Percentiles rank a stretch among this genome's conserved stretches.
phyloP scores from a whole-genome alignment of 2,329 filamentous ascomycete species.

The Fusarium sulawesiense region DNA sequence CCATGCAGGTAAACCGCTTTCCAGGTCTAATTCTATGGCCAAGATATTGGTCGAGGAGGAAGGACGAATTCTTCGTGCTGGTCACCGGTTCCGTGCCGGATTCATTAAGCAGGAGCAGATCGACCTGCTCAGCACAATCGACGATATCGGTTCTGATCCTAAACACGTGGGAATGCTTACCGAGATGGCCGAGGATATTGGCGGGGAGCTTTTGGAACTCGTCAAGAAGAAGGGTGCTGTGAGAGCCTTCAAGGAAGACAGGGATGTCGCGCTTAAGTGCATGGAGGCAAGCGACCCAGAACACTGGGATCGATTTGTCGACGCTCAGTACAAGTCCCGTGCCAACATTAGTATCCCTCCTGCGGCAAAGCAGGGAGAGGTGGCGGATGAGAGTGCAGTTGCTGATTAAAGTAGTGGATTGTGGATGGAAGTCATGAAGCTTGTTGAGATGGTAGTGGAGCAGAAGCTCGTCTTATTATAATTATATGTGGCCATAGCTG shows the following conservation, averaged over 20 bases:
- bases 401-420: slow-evolving; percentile 49
- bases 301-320: slow-evolving; percentile 72
- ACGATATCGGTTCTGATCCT: slow-evolving; percentile 63
- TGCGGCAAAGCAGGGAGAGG: slow-evolving; percentile 42
- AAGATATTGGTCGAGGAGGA: slow-evolving; percentile 68
- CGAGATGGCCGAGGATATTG: slow-evolving; percentile 72
- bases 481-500: slow-evolving; percentile 16
- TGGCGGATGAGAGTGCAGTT: slow-evolving; percentile 57
- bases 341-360: slow-evolving; percentile 60
- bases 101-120: slow-evolving; percentile 65
- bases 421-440: slow-evolving; percentile 1
- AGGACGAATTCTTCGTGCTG: slow-evolving; percentile 65
- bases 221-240: slow-evolving; percentile 69
- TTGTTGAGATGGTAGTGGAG: background rate
- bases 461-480: background rate
- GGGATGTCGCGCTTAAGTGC: slow-evolving; percentile 60
- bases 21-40: slow-evolving; percentile 65
- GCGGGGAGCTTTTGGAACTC: slow-evolving; percentile 68
- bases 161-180: slow-evolving; percentile 65
- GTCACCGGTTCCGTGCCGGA: slow-evolving; percentile 66
- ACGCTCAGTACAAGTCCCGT: slow-evolving; percentile 69
- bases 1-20: slow-evolving; percentile 55
- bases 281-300: slow-evolving; percentile 72
- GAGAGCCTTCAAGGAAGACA: slow-evolving; percentile 69
- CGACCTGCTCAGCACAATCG: slow-evolving; percentile 60